A percentile compares a stretch with the other conserved stretches of the same genome.
Evolutionary conservation across 2,329 filamentous ascomycete genomes (phyloP).

Genomic region (Arachnomyces sp.): DNA sequence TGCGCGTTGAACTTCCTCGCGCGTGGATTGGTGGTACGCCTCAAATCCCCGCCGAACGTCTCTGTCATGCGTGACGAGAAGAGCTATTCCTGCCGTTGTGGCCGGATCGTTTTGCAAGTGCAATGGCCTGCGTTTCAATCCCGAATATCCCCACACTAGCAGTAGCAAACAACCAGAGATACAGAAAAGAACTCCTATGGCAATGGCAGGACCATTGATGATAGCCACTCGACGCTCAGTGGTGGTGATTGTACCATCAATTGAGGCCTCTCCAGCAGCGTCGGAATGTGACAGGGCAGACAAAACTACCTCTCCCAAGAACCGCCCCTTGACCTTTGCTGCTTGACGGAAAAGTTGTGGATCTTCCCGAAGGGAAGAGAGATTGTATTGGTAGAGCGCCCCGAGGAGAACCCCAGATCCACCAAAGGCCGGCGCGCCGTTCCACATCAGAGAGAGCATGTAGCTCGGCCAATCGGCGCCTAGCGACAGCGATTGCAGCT

Average conservation of each 20-base stretch:
- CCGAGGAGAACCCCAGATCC: constrained; percentile 13
- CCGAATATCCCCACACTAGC: constrained; percentile 8
- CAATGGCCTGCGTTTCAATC: neutral
- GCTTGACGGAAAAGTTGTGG: constrained; percentile 5
- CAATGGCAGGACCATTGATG: constrained; percentile 10
- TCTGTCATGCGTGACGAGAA: too few species aligned
- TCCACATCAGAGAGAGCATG: constrained; percentile 11
- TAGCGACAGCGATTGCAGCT: constrained; percentile 5
- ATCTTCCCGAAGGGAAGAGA: constrained; percentile 8
- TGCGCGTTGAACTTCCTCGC: too few species aligned
- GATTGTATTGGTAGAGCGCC: constrained; percentile 16
- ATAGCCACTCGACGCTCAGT: constrained; percentile 10
- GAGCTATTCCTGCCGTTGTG: too few species aligned
- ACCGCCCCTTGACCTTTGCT: constrained; percentile 10
- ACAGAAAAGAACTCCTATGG: constrained; percentile 9
- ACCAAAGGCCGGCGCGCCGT: constrained; percentile 6
- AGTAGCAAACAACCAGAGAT: constrained; percentile 9
- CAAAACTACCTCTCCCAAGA: constrained; percentile 14
- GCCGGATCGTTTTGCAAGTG: too few species aligned
- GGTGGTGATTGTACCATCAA: constrained; percentile 2
- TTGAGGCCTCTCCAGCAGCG: constrained; percentile 1
- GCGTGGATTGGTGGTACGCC: too few species aligned
- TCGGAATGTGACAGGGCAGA: constrained; percentile 6
- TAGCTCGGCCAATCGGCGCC: constrained; percentile 10
- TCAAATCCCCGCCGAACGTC: too few species aligned